Evolutionary conservation across 1,139 yeast genomes (phyloP).

Genomic region (Lodderomyces margitis): DNA sequence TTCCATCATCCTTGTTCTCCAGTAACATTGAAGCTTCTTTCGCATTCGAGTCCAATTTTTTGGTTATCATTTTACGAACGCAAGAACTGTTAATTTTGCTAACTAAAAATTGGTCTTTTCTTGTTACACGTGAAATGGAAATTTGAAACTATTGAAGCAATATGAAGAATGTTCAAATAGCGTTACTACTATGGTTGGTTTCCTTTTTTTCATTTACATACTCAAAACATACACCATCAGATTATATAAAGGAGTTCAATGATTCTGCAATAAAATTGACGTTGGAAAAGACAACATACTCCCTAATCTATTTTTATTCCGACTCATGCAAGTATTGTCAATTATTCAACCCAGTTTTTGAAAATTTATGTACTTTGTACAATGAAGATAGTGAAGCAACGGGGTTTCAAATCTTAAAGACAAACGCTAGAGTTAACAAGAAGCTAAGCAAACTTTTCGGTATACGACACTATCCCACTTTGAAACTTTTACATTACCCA

Average conservation of each 20-base stretch:
- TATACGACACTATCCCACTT: conserved; percentile 31
- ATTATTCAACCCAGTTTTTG: conserved; percentile 35
- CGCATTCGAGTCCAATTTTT: background rate
- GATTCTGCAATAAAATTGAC: conserved; percentile 19
- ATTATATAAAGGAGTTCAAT: conserved; percentile 19
- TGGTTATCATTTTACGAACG: conserved; percentile 1
- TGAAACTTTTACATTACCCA: conserved; percentile 28
- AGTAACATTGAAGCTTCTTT: background rate
- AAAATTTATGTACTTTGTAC: conserved; percentile 28
- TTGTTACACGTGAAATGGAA: too few species aligned
- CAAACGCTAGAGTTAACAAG: conserved; percentile 27
- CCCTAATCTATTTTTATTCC: conserved; percentile 43
- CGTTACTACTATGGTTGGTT: background rate
- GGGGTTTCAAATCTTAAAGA: conserved; percentile 31
- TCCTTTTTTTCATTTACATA: background rate
- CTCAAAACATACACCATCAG: background rate
- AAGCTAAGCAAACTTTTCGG: conserved; percentile 26
- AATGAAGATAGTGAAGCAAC: conserved; percentile 17
- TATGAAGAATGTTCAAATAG: conserved; percentile 1
- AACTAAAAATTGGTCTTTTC: too few species aligned
- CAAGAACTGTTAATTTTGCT: background rate
- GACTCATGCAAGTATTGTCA: conserved; percentile 39
- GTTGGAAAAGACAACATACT: conserved; percentile 25
- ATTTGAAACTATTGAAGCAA: too few species aligned
- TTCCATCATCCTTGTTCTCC: too few species aligned